Evolutionary conservation across 2,329 filamentous ascomycete genomes (phyloP).

Genomic region (Tolypocladium amazonense): DNA sequence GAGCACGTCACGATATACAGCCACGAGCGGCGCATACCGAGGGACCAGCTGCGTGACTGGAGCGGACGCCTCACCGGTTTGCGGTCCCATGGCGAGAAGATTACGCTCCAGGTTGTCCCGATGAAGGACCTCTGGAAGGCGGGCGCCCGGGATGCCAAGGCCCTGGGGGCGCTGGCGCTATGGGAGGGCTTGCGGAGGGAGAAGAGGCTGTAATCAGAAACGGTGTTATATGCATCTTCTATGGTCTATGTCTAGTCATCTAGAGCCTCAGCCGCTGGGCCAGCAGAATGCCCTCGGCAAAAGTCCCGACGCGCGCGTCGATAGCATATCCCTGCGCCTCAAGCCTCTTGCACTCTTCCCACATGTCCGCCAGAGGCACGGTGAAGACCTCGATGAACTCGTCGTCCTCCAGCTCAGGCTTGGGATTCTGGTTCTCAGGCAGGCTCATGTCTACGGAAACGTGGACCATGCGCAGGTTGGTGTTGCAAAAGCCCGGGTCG

Average conservation of each 20-base stretch:
- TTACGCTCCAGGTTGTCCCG: constrained; percentile 47
- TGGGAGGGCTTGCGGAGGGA: constrained; percentile 45
- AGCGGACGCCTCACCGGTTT: constrained; percentile 47
- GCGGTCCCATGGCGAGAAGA: constrained; percentile 48
- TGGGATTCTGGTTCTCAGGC: constrained; percentile 57
- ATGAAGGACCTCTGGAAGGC: constrained; percentile 47
- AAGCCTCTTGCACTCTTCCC: constrained; percentile 54
- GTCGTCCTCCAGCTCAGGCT: constrained; percentile 63
- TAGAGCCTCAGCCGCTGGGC: constrained; percentile 45
- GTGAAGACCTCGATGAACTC: constrained; percentile 77
- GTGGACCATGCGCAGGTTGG: constrained; percentile 60
- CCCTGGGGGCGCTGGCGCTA: constrained; percentile 46
- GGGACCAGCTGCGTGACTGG: constrained; percentile 41
- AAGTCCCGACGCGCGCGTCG: constrained; percentile 65
- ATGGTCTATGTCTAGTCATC: neutral
- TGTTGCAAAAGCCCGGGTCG: constrained; percentile 57
- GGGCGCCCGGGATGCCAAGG: constrained; percentile 47
- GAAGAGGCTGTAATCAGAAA: constrained; percentile 23
- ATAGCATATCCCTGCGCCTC: constrained; percentile 66
- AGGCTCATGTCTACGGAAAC: constrained; percentile 59
- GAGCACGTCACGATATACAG: constrained; percentile 50
- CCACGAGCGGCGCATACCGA: constrained; percentile 40
- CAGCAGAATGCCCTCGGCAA: constrained; percentile 70
- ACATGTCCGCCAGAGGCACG: constrained; percentile 52
- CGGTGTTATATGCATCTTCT: neutral